Percentiles rank a stretch among this genome's conserved stretches.
Conservation (phyloP, 78 protist genomes). For the Cavenderia fasciculata region DNA sequence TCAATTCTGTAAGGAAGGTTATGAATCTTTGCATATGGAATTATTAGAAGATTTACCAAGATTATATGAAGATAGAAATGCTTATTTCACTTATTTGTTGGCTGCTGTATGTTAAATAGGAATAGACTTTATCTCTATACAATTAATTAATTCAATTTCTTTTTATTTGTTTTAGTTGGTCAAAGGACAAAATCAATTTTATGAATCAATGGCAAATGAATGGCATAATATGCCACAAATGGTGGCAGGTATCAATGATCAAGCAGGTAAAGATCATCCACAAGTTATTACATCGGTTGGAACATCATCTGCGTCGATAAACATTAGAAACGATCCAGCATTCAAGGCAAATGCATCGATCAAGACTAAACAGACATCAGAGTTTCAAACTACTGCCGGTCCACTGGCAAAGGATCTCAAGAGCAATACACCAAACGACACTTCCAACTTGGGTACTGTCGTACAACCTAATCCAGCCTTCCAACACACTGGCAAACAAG, state of each 20-base stretch:
- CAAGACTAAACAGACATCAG: conserved; percentile 28
- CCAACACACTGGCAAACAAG: not conserved
- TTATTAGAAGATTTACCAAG: conserved; percentile 52
- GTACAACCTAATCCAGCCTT: conserved; percentile 35
- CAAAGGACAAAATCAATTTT: conserved; percentile 40
- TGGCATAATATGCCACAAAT: conserved; percentile 46
- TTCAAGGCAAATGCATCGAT: conserved; percentile 34
- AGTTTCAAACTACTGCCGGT: not conserved
- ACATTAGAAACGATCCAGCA: conserved; percentile 63
- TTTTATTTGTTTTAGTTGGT: conserved; percentile 7
- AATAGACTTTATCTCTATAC: not conserved
- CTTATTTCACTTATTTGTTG: conserved; percentile 4
- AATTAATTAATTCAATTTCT: not conserved
- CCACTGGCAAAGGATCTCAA: conserved; percentile 6
- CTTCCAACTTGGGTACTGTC: not conserved
- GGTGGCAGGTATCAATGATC: conserved; percentile 25
- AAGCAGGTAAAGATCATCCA: conserved; percentile 47
- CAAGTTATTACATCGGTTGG: conserved; percentile 41
- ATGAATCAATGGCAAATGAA: conserved; percentile 23
- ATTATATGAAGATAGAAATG: conserved; percentile 41
- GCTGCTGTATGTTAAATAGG: conserved; percentile 28
- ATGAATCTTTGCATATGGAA: conserved; percentile 50
- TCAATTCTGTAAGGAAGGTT: conserved; percentile 69
- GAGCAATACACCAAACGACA: not conserved
- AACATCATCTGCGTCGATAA: conserved; percentile 58